A percentile compares a stretch with the other conserved stretches of the same genome.
phyloP scores from a whole-genome alignment of 176 grass and related monocot genomes.

The Melocanna baccifera region DNA sequence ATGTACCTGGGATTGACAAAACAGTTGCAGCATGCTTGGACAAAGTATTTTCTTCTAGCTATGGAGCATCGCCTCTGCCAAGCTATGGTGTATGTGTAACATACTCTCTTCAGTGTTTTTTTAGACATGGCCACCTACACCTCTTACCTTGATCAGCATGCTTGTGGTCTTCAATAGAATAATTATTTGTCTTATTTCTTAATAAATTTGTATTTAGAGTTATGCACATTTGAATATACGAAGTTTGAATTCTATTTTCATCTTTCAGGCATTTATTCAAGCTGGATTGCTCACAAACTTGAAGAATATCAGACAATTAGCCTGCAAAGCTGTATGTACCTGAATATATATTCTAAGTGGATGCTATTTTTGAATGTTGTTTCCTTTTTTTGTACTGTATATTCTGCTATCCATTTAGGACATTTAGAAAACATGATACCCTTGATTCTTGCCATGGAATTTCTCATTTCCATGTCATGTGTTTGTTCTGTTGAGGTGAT shows the following conservation, averaged over 20 bases:
- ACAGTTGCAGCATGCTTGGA: conserved; percentile 71
- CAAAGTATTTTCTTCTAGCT: conserved; percentile 82
- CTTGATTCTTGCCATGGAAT: neutral
- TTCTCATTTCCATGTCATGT: neutral
- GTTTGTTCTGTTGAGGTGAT: neutral
- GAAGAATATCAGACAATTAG: conserved; percentile 62
- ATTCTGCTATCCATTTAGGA: neutral
- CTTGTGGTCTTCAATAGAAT: neutral
- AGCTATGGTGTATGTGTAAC: conserved; percentile 29
- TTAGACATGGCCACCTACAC: neutral
- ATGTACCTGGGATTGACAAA: conserved; percentile 50
- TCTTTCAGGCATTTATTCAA: conserved; percentile 76
- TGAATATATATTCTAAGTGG: neutral
- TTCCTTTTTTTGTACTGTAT: neutral
- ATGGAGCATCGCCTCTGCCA: conserved; percentile 68
- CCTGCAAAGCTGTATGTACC: conserved; percentile 54
- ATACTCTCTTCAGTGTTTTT: neutral
- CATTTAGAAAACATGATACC: neutral
- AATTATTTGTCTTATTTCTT: neutral
- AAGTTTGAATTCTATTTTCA: neutral
- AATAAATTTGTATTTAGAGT: neutral
- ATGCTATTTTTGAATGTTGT: neutral
- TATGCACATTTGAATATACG: neutral
- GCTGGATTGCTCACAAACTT: conserved; percentile 67
- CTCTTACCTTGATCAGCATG: neutral